A percentile compares a stretch with the other conserved stretches of the same genome.
Evolutionary conservation across 2,329 filamentous ascomycete species (phyloP).

Genomic region (Alternaria tenuissima): DNA sequence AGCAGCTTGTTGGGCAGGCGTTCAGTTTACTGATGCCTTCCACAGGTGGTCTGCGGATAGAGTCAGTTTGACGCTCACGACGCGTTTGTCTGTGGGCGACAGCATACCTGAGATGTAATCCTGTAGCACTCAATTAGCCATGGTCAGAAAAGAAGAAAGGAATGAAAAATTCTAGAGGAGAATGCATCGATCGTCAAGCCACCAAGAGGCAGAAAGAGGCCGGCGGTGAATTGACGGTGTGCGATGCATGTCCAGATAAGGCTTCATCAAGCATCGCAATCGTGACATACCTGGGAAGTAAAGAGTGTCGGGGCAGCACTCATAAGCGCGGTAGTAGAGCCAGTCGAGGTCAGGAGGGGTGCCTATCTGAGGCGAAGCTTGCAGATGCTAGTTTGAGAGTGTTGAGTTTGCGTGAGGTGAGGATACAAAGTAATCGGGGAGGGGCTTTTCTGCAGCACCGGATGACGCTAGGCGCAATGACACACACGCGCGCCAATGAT

Average conservation of each 20-base stretch:
- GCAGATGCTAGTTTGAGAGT: conserved; percentile 3
- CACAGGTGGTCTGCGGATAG: conserved; percentile 66
- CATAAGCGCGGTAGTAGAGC: conserved; percentile 53
- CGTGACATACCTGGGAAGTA: conserved; percentile 61
- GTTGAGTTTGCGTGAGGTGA: conserved; percentile 3
- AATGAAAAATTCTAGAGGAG: conserved; percentile 8
- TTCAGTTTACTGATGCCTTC: conserved; percentile 71
- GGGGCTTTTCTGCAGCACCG: conserved; percentile 4
- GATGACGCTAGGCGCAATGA: conserved; percentile 7
- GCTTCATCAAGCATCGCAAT: conserved; percentile 20
- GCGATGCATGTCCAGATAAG: conserved; percentile 44
- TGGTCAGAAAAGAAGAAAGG: conserved; percentile 20
- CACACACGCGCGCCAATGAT: conserved; percentile 4
- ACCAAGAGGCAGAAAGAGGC: conserved; percentile 12
- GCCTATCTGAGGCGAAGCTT: conserved; percentile 11
- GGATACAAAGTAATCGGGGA: conserved; percentile 4
- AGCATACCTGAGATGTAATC: conserved; percentile 71
- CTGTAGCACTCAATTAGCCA: conserved; percentile 54
- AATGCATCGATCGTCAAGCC: conserved; percentile 16
- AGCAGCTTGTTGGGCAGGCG: conserved; percentile 34
- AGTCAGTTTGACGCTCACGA: conserved; percentile 35
- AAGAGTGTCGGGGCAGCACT: conserved; percentile 61
- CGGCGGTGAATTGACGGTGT: conserved; percentile 41
- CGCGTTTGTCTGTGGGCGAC: conserved; percentile 23
- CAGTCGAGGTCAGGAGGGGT: conserved; percentile 38